phyloP scores from a whole-genome alignment of 768 basidiomycete genomes.

The Amanita exitialis region DNA sequence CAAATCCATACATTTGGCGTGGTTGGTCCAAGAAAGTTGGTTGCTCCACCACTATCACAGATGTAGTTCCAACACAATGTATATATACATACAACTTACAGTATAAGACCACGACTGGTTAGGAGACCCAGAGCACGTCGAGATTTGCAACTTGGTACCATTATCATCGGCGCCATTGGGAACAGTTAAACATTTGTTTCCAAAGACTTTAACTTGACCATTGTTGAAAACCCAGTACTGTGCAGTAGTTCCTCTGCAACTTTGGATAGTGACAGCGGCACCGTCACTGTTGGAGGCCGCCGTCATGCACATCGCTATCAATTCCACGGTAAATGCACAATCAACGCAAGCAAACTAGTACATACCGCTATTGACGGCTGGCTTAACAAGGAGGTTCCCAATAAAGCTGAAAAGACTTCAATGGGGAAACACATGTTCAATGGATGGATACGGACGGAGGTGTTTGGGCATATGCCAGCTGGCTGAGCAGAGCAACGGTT shows the following conservation, averaged over 20 bases:
- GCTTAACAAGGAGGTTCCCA: constrained; percentile 34
- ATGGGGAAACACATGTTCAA: not conserved
- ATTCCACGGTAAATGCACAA: not conserved
- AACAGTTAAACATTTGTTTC: constrained; percentile 42
- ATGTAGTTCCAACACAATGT: not conserved
- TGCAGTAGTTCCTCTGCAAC: constrained; percentile 31
- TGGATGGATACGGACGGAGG: constrained; percentile 15
- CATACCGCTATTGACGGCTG: constrained; percentile 31
- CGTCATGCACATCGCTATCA: constrained; percentile 39
- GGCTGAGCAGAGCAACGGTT: not conserved
- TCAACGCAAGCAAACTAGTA: not conserved
- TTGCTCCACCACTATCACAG: constrained; percentile 19
- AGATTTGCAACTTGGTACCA: constrained; percentile 41
- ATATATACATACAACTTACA: constrained; percentile 12
- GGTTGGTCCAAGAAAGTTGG: constrained; percentile 35
- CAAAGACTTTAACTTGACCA: constrained; percentile 32
- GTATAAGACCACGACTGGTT: constrained; percentile 41
- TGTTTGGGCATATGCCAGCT: constrained; percentile 15
- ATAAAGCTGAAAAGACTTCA: constrained; percentile 20
- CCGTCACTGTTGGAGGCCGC: constrained; percentile 39
- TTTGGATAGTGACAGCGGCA: constrained; percentile 34
- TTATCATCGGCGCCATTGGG: constrained; percentile 27
- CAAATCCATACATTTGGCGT: constrained; percentile 41
- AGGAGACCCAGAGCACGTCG: constrained; percentile 32
- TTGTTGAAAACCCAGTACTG: constrained; percentile 41